Evolutionary conservation across 2,329 filamentous ascomycete species (phyloP), one percentile per base, ranked within the genome.

Genomic region (Leptosphaerulina australis): DNA sequence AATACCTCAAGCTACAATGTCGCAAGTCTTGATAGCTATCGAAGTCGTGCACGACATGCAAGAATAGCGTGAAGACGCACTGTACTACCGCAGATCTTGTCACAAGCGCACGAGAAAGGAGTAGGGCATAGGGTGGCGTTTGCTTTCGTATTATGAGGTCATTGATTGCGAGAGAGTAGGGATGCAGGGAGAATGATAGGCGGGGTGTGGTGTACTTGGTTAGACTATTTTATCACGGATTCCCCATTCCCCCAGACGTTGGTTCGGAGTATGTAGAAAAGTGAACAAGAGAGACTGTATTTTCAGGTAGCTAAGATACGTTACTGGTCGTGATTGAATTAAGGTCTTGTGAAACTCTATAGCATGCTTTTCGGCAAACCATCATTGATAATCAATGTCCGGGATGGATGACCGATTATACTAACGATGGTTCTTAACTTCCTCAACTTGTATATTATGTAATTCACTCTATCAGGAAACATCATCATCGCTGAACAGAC

Each of bases 211-310:
- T 50, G 47, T 44, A 29, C 33, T 50, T 53, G 55, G 30, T 46
- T 58, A 50, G 54, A 50, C 44, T 56, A 50, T 49, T 54, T 57
- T 44, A 54, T 53, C 55, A 60, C 55, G 58, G 55, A 63, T 63
- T 60, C 53, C 60, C 58, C 59, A 36, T 6, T 46, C 34, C 41
- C 40, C 43, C 48, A 30, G 40, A 31, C 28, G 20, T 8, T 11
- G 26, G 44, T 52, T 49, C 44, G 9, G 24, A n/a, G 29, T 41
- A 49, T 39, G 49, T 46, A 45, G 30, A 44, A 38, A 51, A 43
- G n/a, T n/a, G n/a, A n/a, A n/a, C n/a, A n/a, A n/a, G n/a, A n/a
- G n/a, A n/a, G n/a, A n/a, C n/a, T n/a, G n/a, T n/a, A n/a, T n/a
- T n/a, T n/a, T n/a, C n/a, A n/a, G n/a, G n/a, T n/a, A n/a, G n/a